Base-by-base conservation (phyloP, 306 rosid genomes). In the Hylodesmum podocarpum region DNA sequence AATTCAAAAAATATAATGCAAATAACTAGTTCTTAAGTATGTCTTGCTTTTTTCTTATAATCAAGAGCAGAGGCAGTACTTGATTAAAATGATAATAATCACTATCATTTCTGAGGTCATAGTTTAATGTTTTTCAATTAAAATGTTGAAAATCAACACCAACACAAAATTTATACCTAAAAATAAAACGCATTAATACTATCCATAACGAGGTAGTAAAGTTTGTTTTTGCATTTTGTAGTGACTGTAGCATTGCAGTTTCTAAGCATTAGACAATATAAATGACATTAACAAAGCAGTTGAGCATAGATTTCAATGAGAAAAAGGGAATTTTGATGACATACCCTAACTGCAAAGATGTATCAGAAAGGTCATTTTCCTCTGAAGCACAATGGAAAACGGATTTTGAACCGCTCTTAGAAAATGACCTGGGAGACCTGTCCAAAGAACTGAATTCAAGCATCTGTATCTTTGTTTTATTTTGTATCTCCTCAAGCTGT, bases 281-380 rank as follows among this genome's bases (percentile, higher is more conserved):
- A 9, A 34, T 47, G 24, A 64, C 8, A 21, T 36, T 11, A 19
- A 21, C 72, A 36, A 24, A 8, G 22, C 6, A 34, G 36, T 47
- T 25, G 22, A 44, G 0, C 19, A 57, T 31, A 29, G 36, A 43
- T 80, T 51, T 72, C 29, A 37, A 46, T 28, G 6, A 47, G 64
- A 33, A 61, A 28, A 71, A 37, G 27, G 81, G 74, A 65, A 41
- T 37, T 43, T 33, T 64, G 49, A 15, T 39, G 25, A 44, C 77
- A 73, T 85, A 91, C 93, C 93, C 91, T 71, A 91, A 81, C 8
- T 87, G 91, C 86, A 91, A 86, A 72, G 73, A 77, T 50, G 90
- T 84, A 67, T 89, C 92, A 14, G 92, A 91, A 65, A 70, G 70
- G 37, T 84, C 89, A 21, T 81, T 83, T 67, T 79, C 88, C 73